A percentile compares a stretch with the other conserved stretches of the same genome.
phyloP scores from a whole-genome alignment of 495 filamentous ascomycete genomes.

The Aspergillus diversus region DNA sequence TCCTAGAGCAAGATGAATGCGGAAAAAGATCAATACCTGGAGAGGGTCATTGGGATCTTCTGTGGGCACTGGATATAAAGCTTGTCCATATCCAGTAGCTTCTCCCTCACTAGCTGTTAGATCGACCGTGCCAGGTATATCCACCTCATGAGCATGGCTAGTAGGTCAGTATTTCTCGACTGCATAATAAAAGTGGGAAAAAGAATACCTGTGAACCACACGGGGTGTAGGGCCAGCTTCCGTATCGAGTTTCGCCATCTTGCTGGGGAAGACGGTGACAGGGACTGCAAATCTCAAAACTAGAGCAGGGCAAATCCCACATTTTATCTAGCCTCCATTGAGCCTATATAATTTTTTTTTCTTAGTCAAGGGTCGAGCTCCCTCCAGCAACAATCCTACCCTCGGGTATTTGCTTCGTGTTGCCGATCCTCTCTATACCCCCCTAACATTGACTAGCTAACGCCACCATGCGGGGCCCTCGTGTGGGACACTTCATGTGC shows the following conservation, averaged over 20 bases:
- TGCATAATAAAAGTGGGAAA: neutral
- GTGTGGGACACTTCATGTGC: neutral
- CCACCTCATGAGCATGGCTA: constrained; percentile 59
- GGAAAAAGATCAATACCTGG: constrained; percentile 36
- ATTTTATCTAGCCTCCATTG: neutral
- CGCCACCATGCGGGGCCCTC: constrained; percentile 1
- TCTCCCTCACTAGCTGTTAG: constrained; percentile 61
- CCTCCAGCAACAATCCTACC: neutral
- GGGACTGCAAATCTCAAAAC: neutral
- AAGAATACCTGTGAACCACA: constrained; percentile 1
- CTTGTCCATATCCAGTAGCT: constrained; percentile 63
- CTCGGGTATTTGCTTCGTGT: neutral
- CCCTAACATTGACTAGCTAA: neutral
- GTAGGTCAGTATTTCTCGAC: too few species aligned
- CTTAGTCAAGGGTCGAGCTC: neutral
- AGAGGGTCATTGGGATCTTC: constrained; percentile 70
- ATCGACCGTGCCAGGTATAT: constrained; percentile 62
- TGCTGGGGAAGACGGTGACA: neutral
- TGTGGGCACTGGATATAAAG: constrained; percentile 63
- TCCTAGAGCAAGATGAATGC: neutral
- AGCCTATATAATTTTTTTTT: neutral
- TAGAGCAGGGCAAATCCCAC: neutral
- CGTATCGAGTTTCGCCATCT: neutral
- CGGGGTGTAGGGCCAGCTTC: neutral
- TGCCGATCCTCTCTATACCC: too few species aligned